phyloP scores from a whole-genome alignment of 2,329 filamentous ascomycete genomes.

The Phyllosticta paracitricarpa region DNA sequence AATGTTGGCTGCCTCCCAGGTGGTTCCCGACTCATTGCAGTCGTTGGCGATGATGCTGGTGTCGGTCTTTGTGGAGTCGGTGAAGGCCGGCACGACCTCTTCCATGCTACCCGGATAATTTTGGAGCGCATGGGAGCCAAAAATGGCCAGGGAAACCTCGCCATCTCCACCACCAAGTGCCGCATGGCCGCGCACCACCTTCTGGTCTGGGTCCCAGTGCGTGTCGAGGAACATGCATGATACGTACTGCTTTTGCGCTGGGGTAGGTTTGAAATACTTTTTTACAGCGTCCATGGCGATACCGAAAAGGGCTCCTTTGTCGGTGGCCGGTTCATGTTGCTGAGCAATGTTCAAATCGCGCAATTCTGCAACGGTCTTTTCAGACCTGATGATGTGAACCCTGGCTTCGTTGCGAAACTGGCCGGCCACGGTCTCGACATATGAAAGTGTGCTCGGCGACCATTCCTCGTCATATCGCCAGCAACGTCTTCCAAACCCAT shows the following conservation, averaged over 20 bases:
- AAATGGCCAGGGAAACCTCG: constrained; percentile 75
- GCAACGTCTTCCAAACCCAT: constrained; percentile 72
- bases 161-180: constrained; percentile 67
- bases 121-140: constrained; percentile 84
- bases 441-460: constrained; percentile 71
- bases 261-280: constrained; percentile 61
- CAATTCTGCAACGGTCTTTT: constrained; percentile 78
- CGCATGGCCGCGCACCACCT: constrained; percentile 69
- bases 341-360: constrained; percentile 68
- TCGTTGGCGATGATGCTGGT: constrained; percentile 73
- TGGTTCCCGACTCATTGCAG: constrained; percentile 76
- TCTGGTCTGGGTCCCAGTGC: constrained; percentile 68
- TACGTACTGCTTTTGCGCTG: constrained; percentile 79
- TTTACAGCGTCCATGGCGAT: constrained; percentile 71
- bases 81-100: constrained; percentile 80
- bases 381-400: constrained; percentile 71
- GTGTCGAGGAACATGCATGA: constrained; percentile 79
- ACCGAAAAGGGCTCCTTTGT: constrained; percentile 62
- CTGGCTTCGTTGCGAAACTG: constrained; percentile 85
- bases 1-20: constrained; percentile 91
- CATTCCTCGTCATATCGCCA: constrained; percentile 95
- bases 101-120: constrained; percentile 85
- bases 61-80: constrained; percentile 83
- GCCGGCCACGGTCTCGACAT: constrained; percentile 59
- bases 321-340: constrained; percentile 59